Evolutionary conservation across 169 alveolate genomes (phyloP), one percentile per base, ranked within the genome.

Genomic region (Amoebophrya sp.): DNA sequence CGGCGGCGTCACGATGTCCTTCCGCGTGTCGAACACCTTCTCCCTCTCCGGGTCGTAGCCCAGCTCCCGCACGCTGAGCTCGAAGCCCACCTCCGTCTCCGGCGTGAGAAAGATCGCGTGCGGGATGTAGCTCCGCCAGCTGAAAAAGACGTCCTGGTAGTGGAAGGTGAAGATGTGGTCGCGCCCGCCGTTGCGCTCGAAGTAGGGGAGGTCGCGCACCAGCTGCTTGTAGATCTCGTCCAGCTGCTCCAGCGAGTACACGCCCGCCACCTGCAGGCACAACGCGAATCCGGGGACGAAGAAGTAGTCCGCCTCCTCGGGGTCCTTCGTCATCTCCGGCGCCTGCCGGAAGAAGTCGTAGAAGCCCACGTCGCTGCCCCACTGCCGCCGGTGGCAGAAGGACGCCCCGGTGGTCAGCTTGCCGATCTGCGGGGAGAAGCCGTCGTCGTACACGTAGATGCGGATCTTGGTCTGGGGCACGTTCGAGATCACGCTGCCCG

Each of bases 311-410:
- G 90, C 90, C 16, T 88, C 58, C 0, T 88, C 58, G 26, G 90
- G 90, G 90, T 40, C 58, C 23, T 23, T 39, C n/a, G 90, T 88
- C 67, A 42, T 39, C 67, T 88, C 41, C 40, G 58, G 67, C 39
- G 90, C 41, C 18, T 40, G 41, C 67, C 67, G 41, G 90, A 88
- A 88, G 90, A 88, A 88, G 29, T 88, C 90, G 90, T 88, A 42
- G 39, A 88, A 39, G 34, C 67, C 45, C 2, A 88, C 90, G 39
- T 88, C 34, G 34, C 29, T n/a, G 58, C 90, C 90, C 67, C 90
- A 88, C 31, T 88, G 90, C 4, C 45, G 31, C 18, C 45, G 48
- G 38, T 42, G 90, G 90, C 90, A 88, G 50, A 88, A 88, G n/a
- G 41, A 40, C 16, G 90, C 58, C 2, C 90, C 90, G 16, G 67